Conservation (phyloP, 345 rosid genomes). For the Linum trigynum region DNA sequence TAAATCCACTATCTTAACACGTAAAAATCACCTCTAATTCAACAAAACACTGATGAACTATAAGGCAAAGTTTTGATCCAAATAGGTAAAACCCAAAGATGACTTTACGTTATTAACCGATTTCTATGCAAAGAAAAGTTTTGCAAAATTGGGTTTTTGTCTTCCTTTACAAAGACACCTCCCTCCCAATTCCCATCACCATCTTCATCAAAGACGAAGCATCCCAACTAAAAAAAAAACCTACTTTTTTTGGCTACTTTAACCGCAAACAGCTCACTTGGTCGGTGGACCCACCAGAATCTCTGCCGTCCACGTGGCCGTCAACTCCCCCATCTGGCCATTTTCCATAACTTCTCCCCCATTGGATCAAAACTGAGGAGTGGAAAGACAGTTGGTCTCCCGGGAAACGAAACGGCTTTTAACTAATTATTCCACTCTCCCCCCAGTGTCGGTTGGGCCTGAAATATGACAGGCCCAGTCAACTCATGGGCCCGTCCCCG, state of each 20-base stretch:
- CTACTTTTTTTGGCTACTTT: not conserved
- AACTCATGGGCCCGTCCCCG: not conserved
- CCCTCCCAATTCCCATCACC: not conserved
- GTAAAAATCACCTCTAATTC: too few species aligned
- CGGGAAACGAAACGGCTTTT: not conserved
- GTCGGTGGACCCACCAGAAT: not conserved
- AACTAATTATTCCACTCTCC: not conserved
- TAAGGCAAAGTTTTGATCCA: too few species aligned
- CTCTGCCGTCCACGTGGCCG: not conserved
- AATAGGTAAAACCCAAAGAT: too few species aligned
- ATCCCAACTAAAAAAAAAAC: not conserved
- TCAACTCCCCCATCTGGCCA: not conserved
- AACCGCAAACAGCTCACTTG: not conserved
- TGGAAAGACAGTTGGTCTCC: not conserved
- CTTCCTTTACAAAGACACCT: not conserved
- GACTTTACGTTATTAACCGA: too few species aligned
- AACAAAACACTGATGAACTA: too few species aligned
- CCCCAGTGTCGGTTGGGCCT: not conserved
- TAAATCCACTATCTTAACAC: too few species aligned
- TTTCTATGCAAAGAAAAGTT: too few species aligned
- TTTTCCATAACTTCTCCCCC: not conserved
- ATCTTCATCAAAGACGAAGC: not conserved
- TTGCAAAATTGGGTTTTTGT: too few species aligned
- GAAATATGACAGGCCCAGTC: not conserved
- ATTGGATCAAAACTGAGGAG: not conserved